Conservation (phyloP, 768 basidiomycete genomes). For the Paxillus rubicundulus region DNA sequence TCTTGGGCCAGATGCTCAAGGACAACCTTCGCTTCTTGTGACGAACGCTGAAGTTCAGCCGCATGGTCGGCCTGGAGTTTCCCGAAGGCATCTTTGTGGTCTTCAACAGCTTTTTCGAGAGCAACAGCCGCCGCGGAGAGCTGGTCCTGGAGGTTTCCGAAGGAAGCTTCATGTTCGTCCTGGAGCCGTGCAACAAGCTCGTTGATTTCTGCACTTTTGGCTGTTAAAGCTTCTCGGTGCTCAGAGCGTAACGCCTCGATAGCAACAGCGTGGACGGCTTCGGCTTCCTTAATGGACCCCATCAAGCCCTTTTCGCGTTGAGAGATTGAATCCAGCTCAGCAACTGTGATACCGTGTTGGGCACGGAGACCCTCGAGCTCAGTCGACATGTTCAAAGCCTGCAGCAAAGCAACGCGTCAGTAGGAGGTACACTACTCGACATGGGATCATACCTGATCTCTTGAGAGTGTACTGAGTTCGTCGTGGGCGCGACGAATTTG, state of each 20-base stretch:
- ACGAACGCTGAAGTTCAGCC: slow-evolving; percentile 49
- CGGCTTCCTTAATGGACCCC: slow-evolving; percentile 46
- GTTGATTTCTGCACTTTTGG: slow-evolving; percentile 43
- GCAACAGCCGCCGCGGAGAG: slow-evolving; percentile 41
- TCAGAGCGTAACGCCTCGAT: slow-evolving; percentile 45
- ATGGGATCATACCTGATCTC: slow-evolving; percentile 68
- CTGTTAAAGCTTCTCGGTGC: slow-evolving; percentile 44
- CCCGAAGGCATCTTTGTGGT: slow-evolving; percentile 61
- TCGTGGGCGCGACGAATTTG: slow-evolving; percentile 78
- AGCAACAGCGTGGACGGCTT: slow-evolving; percentile 46
- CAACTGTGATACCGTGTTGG: slow-evolving; percentile 54
- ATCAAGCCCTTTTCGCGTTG: slow-evolving; percentile 56
- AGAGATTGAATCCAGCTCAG: slow-evolving; percentile 52
- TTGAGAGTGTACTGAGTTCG: slow-evolving; percentile 73
- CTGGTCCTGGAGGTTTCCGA: slow-evolving; percentile 42
- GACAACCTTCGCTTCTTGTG: slow-evolving; percentile 51
- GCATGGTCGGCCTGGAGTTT: slow-evolving; percentile 55
- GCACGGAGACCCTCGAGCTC: slow-evolving; percentile 75
- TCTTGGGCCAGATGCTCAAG: slow-evolving; percentile 50
- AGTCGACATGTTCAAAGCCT: slow-evolving; percentile 85
- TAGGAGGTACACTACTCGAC: neutral
- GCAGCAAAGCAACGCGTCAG: neutral
- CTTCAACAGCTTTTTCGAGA: slow-evolving; percentile 48
- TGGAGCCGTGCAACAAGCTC: slow-evolving; percentile 45
- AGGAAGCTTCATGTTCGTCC: slow-evolving; percentile 44